Evolutionary conservation across 2,329 filamentous ascomycete species (phyloP), one percentile per base, ranked within the genome.

Genomic region (Nemania serpens): DNA sequence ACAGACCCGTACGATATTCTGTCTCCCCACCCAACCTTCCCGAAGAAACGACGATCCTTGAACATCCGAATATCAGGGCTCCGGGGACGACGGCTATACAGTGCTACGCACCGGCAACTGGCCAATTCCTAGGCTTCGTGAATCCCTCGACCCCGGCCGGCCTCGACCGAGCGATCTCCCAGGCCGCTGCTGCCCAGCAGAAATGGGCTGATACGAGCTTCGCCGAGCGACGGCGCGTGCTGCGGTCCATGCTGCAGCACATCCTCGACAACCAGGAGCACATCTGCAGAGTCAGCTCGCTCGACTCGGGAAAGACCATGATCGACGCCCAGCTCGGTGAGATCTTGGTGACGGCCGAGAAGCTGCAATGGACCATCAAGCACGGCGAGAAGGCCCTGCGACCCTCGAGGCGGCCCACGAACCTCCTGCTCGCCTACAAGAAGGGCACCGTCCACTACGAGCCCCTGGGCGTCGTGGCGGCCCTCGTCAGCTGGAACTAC

Each of bases 401-500:
- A 37, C 86, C 91, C 0, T 89, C 89, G 65, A 80, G 81, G 50
- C 84, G 95, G 55, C 92, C 93, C 5, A 96, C 93, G 1, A 97
- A 96, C 75, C 82, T 97, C 47, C 84, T 99, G 65, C 96, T 99
- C 92, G 86, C 88, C 77, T 97, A 98, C 78, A 99, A 99, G 83
- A 87, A 85, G 74, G 97, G 97, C 73, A 89, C 88, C 64, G 93
- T 99, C 29, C 80, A 85, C 51, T 99, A 96, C 76, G 93, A 99
- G 76, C 94, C 95, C 13, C 80, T 98, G 18, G 95, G 95, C 15
- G 92, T 99, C 37, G 91, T 99, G 5, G 89, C 92, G 11, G 94
- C 95, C 17, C 89, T 94, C 54, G 92, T 99, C 45, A 95, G 91
- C 73, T 99, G 95, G 95, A 99, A 99, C 79, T 98, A 93, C 74